A percentile compares a stretch with the other conserved stretches of the same genome.
Evolutionary conservation across 371 early-diverging fungal genomes (phyloP).

Genomic region (Gilbertella persicaria): DNA sequence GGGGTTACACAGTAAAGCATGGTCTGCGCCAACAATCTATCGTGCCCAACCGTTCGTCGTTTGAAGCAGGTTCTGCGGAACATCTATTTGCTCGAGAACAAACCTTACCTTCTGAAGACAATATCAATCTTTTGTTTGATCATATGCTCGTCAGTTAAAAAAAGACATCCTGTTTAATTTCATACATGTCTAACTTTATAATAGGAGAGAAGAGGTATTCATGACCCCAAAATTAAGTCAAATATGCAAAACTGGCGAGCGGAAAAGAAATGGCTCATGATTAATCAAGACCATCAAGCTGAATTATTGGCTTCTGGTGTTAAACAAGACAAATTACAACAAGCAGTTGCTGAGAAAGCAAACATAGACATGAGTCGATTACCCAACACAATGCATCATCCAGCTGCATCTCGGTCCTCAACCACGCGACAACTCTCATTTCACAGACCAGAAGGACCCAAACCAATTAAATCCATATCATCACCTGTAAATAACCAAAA

Average conservation of each 20-base stretch:
- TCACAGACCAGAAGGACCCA: background rate
- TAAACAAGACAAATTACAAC: conserved; percentile 1
- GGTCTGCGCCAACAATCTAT: conserved; percentile 10
- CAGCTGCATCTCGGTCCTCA: background rate
- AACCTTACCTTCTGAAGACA: conserved; percentile 29
- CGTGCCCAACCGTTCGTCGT: conserved; percentile 21
- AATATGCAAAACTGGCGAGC: conserved; percentile 39
- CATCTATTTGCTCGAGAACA: conserved; percentile 18
- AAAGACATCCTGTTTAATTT: background rate
- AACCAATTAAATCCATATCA: conserved; percentile 15
- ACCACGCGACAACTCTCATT: background rate
- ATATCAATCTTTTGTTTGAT: conserved; percentile 36
- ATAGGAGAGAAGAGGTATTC: conserved; percentile 48
- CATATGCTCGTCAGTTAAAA: conserved; percentile 38
- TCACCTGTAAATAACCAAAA: conserved; percentile 11
- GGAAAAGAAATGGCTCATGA: conserved; percentile 54
- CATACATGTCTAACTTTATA: background rate
- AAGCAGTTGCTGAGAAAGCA: conserved; percentile 3
- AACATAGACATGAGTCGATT: conserved; percentile 11
- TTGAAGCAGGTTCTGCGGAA: conserved; percentile 28
- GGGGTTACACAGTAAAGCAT: background rate
- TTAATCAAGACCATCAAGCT: conserved; percentile 50
- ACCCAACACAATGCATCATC: background rate
- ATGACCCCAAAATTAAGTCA: conserved; percentile 30
- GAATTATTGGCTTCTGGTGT: conserved; percentile 31